phyloP scores from a whole-genome alignment of 768 basidiomycete genomes.

The Botryobasidium botryosum region DNA sequence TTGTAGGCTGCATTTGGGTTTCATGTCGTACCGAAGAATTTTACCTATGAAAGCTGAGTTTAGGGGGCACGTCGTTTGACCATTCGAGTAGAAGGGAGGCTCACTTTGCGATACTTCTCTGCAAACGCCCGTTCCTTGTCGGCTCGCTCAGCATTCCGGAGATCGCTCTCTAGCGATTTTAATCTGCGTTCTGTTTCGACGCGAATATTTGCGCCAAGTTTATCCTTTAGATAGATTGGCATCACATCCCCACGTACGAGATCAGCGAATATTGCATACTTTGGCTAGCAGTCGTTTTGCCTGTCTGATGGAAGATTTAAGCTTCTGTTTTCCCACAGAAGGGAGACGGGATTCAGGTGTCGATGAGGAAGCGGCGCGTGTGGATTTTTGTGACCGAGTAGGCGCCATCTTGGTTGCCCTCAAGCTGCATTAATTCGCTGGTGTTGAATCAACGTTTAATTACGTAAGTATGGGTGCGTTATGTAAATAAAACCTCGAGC shows the following conservation, averaged over 20 bases:
- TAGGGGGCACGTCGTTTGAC: not conserved
- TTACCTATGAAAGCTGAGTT: slow-evolving; percentile 27
- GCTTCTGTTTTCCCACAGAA: slow-evolving; percentile 71
- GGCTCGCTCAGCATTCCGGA: slow-evolving; percentile 41
- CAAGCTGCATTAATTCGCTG: too few relatives aligned
- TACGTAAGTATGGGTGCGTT: too few relatives aligned
- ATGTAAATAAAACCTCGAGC: too few relatives aligned
- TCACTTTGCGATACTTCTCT: slow-evolving; percentile 58
- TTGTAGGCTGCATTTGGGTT: not conserved
- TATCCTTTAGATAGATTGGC: slow-evolving; percentile 33
- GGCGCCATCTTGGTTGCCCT: not conserved
- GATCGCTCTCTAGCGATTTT: slow-evolving; percentile 56
- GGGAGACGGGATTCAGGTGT: slow-evolving; percentile 18
- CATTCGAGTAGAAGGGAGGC: slow-evolving; percentile 1
- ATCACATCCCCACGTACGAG: not conserved
- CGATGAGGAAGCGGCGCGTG: not conserved
- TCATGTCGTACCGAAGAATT: slow-evolving; percentile 65
- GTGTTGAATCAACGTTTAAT: too few relatives aligned
- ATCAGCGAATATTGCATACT: slow-evolving; percentile 23
- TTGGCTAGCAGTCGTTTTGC: slow-evolving; percentile 68
- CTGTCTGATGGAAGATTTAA: slow-evolving; percentile 74
- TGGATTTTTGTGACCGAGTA: not conserved
- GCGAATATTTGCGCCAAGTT: slow-evolving; percentile 67
- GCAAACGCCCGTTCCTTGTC: slow-evolving; percentile 60
- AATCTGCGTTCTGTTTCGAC: slow-evolving; percentile 66